A percentile compares a stretch with the other conserved stretches of the same genome.
Conservation (phyloP, 2,329 filamentous ascomycete genomes). For the Raffaelea ambrosiae region DNA sequence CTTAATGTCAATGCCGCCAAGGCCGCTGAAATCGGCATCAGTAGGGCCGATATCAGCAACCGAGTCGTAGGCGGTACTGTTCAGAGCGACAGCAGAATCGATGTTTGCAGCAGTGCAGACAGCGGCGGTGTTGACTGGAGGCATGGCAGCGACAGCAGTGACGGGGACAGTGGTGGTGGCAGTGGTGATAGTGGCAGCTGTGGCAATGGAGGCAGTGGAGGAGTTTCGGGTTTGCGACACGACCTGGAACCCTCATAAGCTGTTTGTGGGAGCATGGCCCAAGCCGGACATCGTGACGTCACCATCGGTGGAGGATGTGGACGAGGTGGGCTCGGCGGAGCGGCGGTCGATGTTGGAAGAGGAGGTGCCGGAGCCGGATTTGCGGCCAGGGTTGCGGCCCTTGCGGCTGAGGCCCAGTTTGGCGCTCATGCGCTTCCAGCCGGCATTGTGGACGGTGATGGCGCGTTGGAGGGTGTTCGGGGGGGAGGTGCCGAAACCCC, state of each 20-base stretch:
- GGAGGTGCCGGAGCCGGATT: slow-evolving; percentile 28
- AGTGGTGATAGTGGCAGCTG: slow-evolving; percentile 8
- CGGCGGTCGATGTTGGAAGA: slow-evolving; percentile 29
- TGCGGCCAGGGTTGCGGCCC: slow-evolving; percentile 34
- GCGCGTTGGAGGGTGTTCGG: slow-evolving; percentile 46
- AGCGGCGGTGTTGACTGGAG: neutral
- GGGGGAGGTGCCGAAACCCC: slow-evolving; percentile 41
- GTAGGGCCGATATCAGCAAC: slow-evolving; percentile 26
- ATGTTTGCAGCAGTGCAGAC: neutral
- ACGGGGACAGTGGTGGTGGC: slow-evolving; percentile 15
- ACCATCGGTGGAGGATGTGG: slow-evolving; percentile 16
- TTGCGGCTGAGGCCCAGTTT: slow-evolving; percentile 46
- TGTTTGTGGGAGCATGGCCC: slow-evolving; percentile 21
- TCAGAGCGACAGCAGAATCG: neutral
- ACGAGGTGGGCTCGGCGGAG: slow-evolving; percentile 12
- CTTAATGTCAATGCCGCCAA: no score
- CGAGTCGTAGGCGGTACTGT: slow-evolving; percentile 32
- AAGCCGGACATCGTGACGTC: slow-evolving; percentile 27
- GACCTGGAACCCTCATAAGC: slow-evolving; percentile 52
- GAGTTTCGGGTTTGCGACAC: slow-evolving; percentile 34
- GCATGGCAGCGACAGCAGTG: slow-evolving; percentile 9
- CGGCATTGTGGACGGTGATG: slow-evolving; percentile 44
- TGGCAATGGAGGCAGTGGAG: slow-evolving; percentile 8
- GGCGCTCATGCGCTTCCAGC: slow-evolving; percentile 58
- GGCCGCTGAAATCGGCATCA: neutral